Conservation (phyloP, 164 flowering plant species). For the Malania oleifera region DNA sequence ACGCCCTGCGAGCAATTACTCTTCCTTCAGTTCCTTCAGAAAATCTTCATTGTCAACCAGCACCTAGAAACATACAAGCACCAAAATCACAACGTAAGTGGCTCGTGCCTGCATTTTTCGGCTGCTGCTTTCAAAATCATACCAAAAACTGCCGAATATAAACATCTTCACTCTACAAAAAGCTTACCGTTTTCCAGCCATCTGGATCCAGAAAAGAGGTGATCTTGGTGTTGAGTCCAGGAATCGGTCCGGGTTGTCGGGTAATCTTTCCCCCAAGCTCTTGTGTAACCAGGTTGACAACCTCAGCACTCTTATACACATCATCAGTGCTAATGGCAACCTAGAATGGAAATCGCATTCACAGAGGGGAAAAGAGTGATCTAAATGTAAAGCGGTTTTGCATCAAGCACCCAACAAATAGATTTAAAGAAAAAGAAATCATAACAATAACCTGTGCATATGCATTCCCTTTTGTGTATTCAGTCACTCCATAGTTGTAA, state of each 20-base stretch:
- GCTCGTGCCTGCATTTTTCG: too few relatives aligned
- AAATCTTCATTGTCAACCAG: slow-evolving; percentile 10
- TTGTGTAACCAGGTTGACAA: slow-evolving; percentile 6
- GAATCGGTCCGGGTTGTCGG: slow-evolving; percentile 6
- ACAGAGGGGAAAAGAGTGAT: too few relatives aligned
- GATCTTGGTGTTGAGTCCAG: slow-evolving; percentile 8
- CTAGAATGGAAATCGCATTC: too few relatives aligned
- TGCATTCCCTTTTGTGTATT: slow-evolving; percentile 95
- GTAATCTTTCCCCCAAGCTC: slow-evolving; percentile 13
- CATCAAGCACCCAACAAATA: too few relatives aligned
- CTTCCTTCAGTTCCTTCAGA: slow-evolving; percentile 5
- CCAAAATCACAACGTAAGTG: neutral
- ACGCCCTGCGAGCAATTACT: neutral
- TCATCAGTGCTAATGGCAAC: slow-evolving; percentile 15
- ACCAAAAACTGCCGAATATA: too few relatives aligned
- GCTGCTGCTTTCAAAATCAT: too few relatives aligned
- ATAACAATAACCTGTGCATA: slow-evolving; percentile 76
- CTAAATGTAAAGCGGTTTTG: too few relatives aligned
- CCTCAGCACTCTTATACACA: slow-evolving; percentile 14
- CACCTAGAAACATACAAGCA: neutral
- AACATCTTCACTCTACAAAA: too few relatives aligned
- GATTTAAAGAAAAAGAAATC: too few relatives aligned
- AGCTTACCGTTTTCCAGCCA: slow-evolving; percentile 10
- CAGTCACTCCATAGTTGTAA: slow-evolving; percentile 92
- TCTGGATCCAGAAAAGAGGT: slow-evolving; percentile 11